Conservation (phyloP, 768 basidiomycete genomes). For the Lactarius psammicola region DNA sequence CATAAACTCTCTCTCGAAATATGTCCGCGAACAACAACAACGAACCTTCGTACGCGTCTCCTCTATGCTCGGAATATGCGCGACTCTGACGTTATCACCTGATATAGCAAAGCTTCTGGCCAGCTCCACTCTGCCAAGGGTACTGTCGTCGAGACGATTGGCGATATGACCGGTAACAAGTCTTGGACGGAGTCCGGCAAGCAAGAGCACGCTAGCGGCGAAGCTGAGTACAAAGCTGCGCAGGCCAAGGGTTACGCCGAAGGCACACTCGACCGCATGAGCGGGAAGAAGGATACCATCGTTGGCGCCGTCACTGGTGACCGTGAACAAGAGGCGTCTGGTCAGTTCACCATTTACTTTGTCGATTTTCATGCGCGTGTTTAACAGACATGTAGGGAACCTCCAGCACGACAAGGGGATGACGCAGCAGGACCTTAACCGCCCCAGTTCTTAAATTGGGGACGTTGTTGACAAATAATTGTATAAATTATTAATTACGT, state of each 20-base stretch:
- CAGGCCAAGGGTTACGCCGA: conserved; percentile 52
- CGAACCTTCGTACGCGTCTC: conserved; percentile 23
- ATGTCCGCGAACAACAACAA: conserved; percentile 25
- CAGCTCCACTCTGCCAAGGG: conserved; percentile 43
- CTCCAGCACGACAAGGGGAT: conserved; percentile 53
- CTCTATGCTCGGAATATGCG: not conserved
- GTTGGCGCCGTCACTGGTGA: conserved; percentile 59
- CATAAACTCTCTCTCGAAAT: not conserved
- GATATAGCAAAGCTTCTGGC: conserved; percentile 38
- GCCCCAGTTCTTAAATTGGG: conserved; percentile 5
- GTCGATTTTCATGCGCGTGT: too few relatives aligned
- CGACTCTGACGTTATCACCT: not conserved
- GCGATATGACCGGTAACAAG: conserved; percentile 44
- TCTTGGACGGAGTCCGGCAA: conserved; percentile 47
- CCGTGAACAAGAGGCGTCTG: conserved; percentile 47
- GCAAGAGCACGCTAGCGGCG: conserved; percentile 50
- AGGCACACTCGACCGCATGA: conserved; percentile 44
- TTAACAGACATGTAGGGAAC: conserved; percentile 44
- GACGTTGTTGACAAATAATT: not conserved
- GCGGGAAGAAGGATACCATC: conserved; percentile 53
- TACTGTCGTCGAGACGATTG: conserved; percentile 41
- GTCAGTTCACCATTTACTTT: conserved; percentile 34
- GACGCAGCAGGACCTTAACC: conserved; percentile 52
- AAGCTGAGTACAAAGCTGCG: conserved; percentile 47
- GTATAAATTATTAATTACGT: not conserved